Evolutionary conservation across 768 basidiomycete genomes (phyloP), one percentile per base, ranked within the genome.

Genomic region (Suillus tomentosus): DNA sequence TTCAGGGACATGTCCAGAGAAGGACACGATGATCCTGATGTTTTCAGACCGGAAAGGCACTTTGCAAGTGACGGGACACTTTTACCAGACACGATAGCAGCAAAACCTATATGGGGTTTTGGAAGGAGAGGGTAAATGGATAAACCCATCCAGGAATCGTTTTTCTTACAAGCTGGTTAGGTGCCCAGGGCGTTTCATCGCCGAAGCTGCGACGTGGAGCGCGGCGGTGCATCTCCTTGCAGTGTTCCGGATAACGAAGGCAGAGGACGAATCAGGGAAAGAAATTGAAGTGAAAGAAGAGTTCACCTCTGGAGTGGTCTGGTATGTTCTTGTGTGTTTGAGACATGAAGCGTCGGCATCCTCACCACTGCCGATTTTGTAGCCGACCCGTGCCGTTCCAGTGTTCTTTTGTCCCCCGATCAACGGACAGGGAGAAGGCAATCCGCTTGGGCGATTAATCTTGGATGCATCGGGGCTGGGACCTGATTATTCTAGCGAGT

Each of bases 261-360:
- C 56, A 43, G 77, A 60, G 64, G 75, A 72, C 34, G 50, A 39
- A 22, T 40, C n/a, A 34, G 74, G 76, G 27, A 65, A 40, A n/a
- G 72, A 53, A 31, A 53, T 76, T 17, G 71, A 68, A 45, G 67
- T 71, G 0, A 72, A 69, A 54, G 72, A 73, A 63, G 66, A 72
- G 19, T 77, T 76, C 66, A 74, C 70, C 11, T 62, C 70, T 48
- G 75, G 75, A n/a, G 70, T 78, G 42, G 66, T 77, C 65, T 71
- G 70, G 75, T 76, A 15, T n/a, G 75, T 67, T 66, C 55, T 64
- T 62, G 39, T 34, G 40, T 22, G 36, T 62, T 63, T 50, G 61
- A 22, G 56, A 31, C 17, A 10, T 51, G 27, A 31, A 51, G 9
- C 4, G 15, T 31, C 43, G 60, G 57, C 60, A 36, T 54, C 53